Evolutionary conservation across 2,329 filamentous ascomycete genomes (phyloP).

Genomic region (Aspergillus uvarum): DNA sequence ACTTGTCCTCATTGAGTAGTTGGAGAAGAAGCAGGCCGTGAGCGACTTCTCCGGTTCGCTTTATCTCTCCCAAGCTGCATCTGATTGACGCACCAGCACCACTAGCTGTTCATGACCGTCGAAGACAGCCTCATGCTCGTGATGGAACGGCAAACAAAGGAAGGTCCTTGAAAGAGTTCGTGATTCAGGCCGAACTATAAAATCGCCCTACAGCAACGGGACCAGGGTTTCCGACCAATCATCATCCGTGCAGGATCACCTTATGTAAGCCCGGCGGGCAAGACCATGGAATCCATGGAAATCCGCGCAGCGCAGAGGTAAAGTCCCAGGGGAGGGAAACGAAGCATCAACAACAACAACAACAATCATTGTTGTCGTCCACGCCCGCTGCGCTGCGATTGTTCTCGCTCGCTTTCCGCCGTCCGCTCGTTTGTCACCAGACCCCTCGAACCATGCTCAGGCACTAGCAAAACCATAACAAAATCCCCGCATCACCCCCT

Average conservation of each 20-base stretch:
- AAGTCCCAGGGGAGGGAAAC: background rate
- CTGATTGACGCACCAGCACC: no score
- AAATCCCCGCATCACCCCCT: background rate
- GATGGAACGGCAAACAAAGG: background rate
- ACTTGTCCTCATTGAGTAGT: no score
- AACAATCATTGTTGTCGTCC: slow-evolving; percentile 17
- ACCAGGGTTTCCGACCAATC: background rate
- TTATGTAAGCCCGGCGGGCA: background rate
- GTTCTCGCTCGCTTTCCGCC: background rate
- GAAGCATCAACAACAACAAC: slow-evolving; percentile 2
- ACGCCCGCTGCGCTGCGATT: slow-evolving; percentile 12
- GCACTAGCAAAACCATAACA: background rate
- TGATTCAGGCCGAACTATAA: background rate
- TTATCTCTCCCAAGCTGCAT: no score
- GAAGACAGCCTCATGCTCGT: no score
- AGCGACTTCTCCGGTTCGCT: no score
- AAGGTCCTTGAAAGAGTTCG: background rate
- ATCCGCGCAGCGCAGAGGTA: background rate
- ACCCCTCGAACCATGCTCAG: background rate
- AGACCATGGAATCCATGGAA: background rate
- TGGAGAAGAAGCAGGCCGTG: no score
- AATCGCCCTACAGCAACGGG: background rate
- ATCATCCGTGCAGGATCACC: background rate
- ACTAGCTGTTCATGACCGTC: no score
- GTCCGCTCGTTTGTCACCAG: background rate